Percentiles rank a stretch among this genome's conserved stretches.
phyloP scores from a whole-genome alignment of 2,329 filamentous ascomycete genomes.

The Colletotrichum sp. region DNA sequence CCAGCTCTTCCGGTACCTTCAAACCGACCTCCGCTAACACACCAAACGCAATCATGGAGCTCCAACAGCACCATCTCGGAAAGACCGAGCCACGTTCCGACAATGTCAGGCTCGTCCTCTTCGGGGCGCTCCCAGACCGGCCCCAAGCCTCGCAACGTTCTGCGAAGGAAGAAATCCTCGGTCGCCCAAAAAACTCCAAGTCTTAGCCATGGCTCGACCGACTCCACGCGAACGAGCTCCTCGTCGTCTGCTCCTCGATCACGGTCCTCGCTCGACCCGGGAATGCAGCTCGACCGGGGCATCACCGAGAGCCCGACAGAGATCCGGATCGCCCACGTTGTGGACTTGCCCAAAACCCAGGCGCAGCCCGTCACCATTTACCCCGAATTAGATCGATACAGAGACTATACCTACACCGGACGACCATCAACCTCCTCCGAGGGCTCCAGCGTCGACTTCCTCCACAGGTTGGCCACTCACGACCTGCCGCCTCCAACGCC shows the following conservation, averaged over 20 bases:
- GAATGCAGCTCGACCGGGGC: slow-evolving; percentile 44
- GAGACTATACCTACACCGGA: slow-evolving; percentile 39
- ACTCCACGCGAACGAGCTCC: slow-evolving; percentile 43
- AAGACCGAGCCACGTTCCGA: slow-evolving; percentile 34
- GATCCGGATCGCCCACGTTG: slow-evolving; percentile 43
- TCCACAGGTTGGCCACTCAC: slow-evolving; percentile 65
- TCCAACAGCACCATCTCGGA: slow-evolving; percentile 38
- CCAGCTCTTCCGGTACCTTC: slow-evolving; percentile 28
- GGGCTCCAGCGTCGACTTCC: slow-evolving; percentile 47
- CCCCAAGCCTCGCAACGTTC: slow-evolving; percentile 43
- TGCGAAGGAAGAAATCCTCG: slow-evolving; percentile 56
- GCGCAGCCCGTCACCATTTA: slow-evolving; percentile 54
- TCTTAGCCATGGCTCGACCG: slow-evolving; percentile 36
- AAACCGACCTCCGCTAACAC: slow-evolving; percentile 41
- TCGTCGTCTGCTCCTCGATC: slow-evolving; percentile 48
- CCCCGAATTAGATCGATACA: slow-evolving; percentile 68
- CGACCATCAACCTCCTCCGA: slow-evolving; percentile 38
- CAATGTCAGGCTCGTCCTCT: slow-evolving; percentile 36
- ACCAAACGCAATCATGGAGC: slow-evolving; percentile 49
- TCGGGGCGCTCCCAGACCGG: slow-evolving; percentile 37
- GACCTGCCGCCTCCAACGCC: slow-evolving; percentile 72
- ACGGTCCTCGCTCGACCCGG: slow-evolving; percentile 38
- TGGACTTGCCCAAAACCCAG: slow-evolving; percentile 42
- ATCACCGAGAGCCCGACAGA: slow-evolving; percentile 50
- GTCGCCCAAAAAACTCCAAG: slow-evolving; percentile 42